These are phyloP conservation scores for Ogataea trehalophila DNA, from an alignment of 805 yeast species.

Conservation along the genomic window DNA sequence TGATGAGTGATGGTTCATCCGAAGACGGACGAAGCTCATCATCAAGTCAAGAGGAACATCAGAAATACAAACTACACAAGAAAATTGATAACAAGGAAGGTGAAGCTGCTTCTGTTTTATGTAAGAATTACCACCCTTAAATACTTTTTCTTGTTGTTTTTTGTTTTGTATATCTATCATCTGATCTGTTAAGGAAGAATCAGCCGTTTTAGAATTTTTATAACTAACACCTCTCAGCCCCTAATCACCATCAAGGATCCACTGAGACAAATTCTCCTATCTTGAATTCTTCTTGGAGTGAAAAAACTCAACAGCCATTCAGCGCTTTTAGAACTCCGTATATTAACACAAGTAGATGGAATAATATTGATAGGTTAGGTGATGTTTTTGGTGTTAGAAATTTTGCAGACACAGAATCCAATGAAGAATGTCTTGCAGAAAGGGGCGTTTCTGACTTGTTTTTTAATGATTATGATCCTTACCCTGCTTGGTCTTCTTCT, in stretches of 20 bases:
- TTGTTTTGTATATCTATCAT: not conserved
- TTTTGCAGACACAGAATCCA: slow-evolving; percentile 30
- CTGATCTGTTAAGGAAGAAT: not conserved
- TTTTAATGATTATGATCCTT: slow-evolving; percentile 43
- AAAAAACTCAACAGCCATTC: slow-evolving; percentile 27
- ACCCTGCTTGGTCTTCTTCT: slow-evolving; percentile 46
- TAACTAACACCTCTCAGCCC: slow-evolving; percentile 8
- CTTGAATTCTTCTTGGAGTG: slow-evolving; percentile 25
- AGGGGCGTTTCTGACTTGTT: slow-evolving; percentile 37
- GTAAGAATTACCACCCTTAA: slow-evolving; percentile 9
- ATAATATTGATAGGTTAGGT: slow-evolving; percentile 33
- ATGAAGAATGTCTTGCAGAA: slow-evolving; percentile 25
- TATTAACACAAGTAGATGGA: slow-evolving; percentile 40
- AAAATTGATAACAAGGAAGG: not conserved
- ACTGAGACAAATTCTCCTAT: slow-evolving; percentile 14
- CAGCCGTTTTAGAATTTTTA: not conserved
- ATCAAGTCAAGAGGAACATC: not conserved
- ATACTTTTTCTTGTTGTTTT: not conserved
- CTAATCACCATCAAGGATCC: slow-evolving; percentile 10
- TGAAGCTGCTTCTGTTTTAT: slow-evolving; percentile 5
- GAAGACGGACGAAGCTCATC: slow-evolving; percentile 6
- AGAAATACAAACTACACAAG: not conserved
- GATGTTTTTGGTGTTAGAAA: slow-evolving; percentile 28
- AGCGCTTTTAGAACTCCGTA: slow-evolving; percentile 44
- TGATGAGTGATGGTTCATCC: slow-evolving; percentile 15